These are phyloP conservation scores for Cerrena zonata DNA, from an alignment of 1,284 basidiomycete species.

Conservation along the genomic window DNA sequence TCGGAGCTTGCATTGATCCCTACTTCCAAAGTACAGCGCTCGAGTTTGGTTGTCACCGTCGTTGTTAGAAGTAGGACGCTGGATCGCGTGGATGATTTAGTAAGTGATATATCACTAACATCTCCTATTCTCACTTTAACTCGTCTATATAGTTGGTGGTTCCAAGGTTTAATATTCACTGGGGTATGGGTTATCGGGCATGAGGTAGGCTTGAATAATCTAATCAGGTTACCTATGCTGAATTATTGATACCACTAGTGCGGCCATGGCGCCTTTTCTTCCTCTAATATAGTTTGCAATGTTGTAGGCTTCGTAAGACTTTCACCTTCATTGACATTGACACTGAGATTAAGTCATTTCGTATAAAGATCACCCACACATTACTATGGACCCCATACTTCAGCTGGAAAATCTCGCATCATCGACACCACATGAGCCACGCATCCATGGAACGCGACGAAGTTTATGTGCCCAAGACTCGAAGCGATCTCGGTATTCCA, in stretches of 20 bases:
- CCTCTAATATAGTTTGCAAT: conserved; percentile 4
- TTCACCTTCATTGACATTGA: neutral
- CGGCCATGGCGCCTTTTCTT: conserved; percentile 12
- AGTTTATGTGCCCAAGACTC: conserved; percentile 55
- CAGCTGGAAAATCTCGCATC: conserved; percentile 37
- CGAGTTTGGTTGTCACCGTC: conserved; percentile 19
- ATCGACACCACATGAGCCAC: conserved; percentile 34
- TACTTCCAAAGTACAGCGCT: conserved; percentile 3
- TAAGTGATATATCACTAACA: neutral
- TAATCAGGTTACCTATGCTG: neutral
- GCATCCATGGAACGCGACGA: conserved; percentile 51
- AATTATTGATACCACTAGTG: conserved; percentile 4
- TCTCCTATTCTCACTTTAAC: neutral
- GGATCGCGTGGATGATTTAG: conserved; percentile 32
- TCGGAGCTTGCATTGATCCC: conserved; percentile 7
- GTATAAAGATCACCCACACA: conserved; percentile 25
- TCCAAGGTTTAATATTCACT: conserved; percentile 20
- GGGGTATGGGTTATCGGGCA: conserved; percentile 13
- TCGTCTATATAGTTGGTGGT: conserved; percentile 42
- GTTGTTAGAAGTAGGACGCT: conserved; percentile 33
- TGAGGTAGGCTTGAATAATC: conserved; percentile 3
- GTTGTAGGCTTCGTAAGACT: conserved; percentile 11
- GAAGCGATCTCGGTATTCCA: conserved; percentile 46
- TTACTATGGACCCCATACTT: conserved; percentile 36
- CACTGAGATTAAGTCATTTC: neutral